A percentile compares a stretch with the other conserved stretches of the same genome.
phyloP scores from a whole-genome alignment of 2,329 filamentous ascomycete genomes.

The Aulographum hederae region DNA sequence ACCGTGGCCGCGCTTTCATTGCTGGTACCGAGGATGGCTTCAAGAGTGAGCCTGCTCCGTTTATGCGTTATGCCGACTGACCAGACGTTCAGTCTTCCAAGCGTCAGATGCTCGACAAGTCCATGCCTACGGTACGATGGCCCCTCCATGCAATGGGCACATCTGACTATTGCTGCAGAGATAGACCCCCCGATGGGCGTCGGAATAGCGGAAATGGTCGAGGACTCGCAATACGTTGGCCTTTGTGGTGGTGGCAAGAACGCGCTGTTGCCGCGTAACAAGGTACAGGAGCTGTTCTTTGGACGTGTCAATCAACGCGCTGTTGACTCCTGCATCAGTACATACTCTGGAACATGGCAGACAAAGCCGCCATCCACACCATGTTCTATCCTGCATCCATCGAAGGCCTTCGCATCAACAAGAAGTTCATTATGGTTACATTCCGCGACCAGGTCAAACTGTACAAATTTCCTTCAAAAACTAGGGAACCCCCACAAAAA shows the following conservation, averaged over 20 bases:
- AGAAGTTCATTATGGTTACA: constrained; percentile 60
- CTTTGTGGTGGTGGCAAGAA: constrained; percentile 75
- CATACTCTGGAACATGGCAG: too few relatives aligned
- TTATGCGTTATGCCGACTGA: too few relatives aligned
- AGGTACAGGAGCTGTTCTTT: constrained; percentile 30
- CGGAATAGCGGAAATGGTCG: constrained; percentile 38
- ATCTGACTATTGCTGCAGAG: not conserved
- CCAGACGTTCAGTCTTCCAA: too few relatives aligned
- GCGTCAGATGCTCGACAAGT: constrained; percentile 11
- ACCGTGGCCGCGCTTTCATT: constrained; percentile 67
- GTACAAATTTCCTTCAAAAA: constrained; percentile 59
- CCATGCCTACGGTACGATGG: constrained; percentile 16
- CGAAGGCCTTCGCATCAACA: constrained; percentile 59
- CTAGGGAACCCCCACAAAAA: constrained; percentile 29
- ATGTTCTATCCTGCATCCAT: constrained; percentile 38
- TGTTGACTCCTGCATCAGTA: too few relatives aligned
- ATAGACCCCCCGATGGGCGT: not conserved
- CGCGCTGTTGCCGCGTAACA: constrained; percentile 75
- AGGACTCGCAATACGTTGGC: constrained; percentile 69
- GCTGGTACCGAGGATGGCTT: constrained; percentile 77
- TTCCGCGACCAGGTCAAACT: constrained; percentile 67
- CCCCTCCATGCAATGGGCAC: constrained; percentile 11
- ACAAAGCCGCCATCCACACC: not conserved
- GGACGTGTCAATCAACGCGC: not conserved
- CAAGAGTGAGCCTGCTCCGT: constrained; percentile 48